Evolutionary conservation across 352 stramenopile species (phyloP), one percentile per base, ranked within the genome.

Genomic region (Pythium aristosporum): DNA sequence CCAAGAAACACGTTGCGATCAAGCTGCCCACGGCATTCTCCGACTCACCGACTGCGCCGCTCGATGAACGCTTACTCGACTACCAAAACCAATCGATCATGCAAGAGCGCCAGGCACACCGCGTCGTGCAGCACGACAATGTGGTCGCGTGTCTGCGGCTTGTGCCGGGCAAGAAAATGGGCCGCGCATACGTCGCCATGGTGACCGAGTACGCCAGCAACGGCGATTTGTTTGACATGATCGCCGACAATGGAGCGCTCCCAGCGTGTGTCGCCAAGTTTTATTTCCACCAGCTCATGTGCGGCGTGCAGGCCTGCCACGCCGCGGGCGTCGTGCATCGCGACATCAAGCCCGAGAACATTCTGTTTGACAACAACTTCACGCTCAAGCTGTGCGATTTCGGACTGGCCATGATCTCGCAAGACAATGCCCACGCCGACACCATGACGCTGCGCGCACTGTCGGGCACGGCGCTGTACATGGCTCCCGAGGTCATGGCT

Each of bases 371-470:
- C 65, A 71, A 77, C 23, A 73, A 86, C 42, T 90, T 88, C 61
- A 87, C 78, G 10, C 76, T 98, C 66, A 98, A 98, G 67, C 74
- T 98, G 20, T 96, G 88, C 41, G 94, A 98, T 68, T 98, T 99
- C 82, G 94, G 94, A 7, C 75, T 98, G 2, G 92, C 91, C 9
- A 62, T 70, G 43, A 63, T 61, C 3, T 52, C 67, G 11, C 36
- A 23, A 10, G 39, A 60, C 15, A 13, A 46, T 28, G 23, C n/a
- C 2, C 44, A 67, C 32, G 83, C 63, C 52, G 71, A 70, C 21
- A 66, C 77, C 23, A 60, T 85, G 5, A 67, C 74, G 34, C 67
- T 79, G 39, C 65, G 71, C 37, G 82, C 92, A 32, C 72, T 94
- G 37, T 94, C 85, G 44, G 91, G 91, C 12, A 97, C 88, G 16